A percentile compares a stretch with the other conserved stretches of the same genome.
These are phyloP conservation scores for Citrus glauca DNA, from an alignment of 345 rosid species.

Conservation along the genomic window DNA sequence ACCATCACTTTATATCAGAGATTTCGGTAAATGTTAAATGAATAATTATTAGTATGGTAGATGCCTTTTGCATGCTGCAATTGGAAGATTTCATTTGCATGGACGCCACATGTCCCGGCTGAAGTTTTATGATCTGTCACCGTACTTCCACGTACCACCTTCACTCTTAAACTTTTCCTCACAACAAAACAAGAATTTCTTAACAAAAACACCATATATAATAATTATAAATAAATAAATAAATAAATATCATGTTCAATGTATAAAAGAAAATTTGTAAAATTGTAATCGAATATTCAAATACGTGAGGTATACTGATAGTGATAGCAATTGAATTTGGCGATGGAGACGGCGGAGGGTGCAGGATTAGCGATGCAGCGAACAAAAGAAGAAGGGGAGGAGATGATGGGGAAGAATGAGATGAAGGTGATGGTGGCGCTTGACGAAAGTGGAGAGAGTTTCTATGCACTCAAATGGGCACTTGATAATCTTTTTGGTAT, in stretches of 20 bases:
- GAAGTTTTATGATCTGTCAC: background rate
- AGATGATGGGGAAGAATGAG: slow-evolving; percentile 30
- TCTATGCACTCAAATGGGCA: slow-evolving; percentile 59
- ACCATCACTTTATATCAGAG: no score
- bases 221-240: no score
- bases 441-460: slow-evolving; percentile 65
- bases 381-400: slow-evolving; percentile 17
- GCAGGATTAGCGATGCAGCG: slow-evolving; percentile 17
- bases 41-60: no score
- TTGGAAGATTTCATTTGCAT: slow-evolving; percentile 21
- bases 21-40: no score
- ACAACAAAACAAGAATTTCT: no score
- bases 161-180: background rate
- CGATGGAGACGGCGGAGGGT: background rate
- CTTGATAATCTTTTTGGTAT: slow-evolving; percentile 36
- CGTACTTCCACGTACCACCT: slow-evolving; percentile 13
- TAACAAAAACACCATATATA: background rate
- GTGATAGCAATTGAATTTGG: background rate
- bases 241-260: background rate
- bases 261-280: background rate
- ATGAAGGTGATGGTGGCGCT: slow-evolving; percentile 52
- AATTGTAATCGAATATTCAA: background rate
- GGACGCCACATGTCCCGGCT: slow-evolving; percentile 13
- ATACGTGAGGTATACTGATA: background rate
- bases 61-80: background rate